phyloP scores from a whole-genome alignment of 2,329 filamentous ascomycete species.

The Pseudocercospora crystallina region DNA sequence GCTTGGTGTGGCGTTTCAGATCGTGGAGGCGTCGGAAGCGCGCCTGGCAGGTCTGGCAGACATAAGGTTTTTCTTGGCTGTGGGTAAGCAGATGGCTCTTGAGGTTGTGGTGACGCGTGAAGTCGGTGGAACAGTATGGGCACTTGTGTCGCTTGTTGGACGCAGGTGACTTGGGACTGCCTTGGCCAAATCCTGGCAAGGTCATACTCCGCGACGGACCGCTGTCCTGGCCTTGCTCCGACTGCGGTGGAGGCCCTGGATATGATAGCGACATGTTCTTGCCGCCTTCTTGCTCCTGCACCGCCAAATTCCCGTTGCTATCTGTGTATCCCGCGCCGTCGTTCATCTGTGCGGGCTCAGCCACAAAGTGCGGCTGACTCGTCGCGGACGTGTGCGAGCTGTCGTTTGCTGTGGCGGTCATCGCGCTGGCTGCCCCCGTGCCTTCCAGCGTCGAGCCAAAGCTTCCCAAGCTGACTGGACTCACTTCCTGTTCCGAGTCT shows the following conservation, averaged over 20 bases:
- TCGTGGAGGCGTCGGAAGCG: slow-evolving; percentile 92
- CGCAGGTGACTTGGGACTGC: slow-evolving; percentile 62
- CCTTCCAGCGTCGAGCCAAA: slow-evolving; percentile 53
- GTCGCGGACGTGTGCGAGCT: slow-evolving; percentile 43
- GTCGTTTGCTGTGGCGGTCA: slow-evolving; percentile 53
- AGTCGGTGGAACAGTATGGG: slow-evolving; percentile 93
- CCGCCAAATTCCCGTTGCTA: slow-evolving; percentile 24
- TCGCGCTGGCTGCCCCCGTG: slow-evolving; percentile 35
- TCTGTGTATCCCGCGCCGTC: slow-evolving; percentile 38
- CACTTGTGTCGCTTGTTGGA: slow-evolving; percentile 87
- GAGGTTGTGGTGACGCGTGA: slow-evolving; percentile 94
- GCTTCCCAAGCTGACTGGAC: slow-evolving; percentile 54
- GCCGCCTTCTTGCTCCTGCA: slow-evolving; percentile 38
- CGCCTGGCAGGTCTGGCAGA: slow-evolving; percentile 89
- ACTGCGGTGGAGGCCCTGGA: slow-evolving; percentile 56
- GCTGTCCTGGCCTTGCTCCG: slow-evolving; percentile 48
- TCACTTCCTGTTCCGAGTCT: slow-evolving; percentile 50
- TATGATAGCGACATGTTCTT: slow-evolving; percentile 65
- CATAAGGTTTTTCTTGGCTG: slow-evolving; percentile 96
- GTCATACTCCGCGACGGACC: slow-evolving; percentile 60
- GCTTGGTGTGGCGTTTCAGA: slow-evolving; percentile 90
- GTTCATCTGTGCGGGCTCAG: slow-evolving; percentile 36
- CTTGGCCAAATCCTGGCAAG: slow-evolving; percentile 55
- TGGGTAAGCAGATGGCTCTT: slow-evolving; percentile 97
- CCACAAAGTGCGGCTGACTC: slow-evolving; percentile 29